Evolutionary conservation across 73 alveolate species (phyloP).

Genomic region (Uronychia setigera): DNA sequence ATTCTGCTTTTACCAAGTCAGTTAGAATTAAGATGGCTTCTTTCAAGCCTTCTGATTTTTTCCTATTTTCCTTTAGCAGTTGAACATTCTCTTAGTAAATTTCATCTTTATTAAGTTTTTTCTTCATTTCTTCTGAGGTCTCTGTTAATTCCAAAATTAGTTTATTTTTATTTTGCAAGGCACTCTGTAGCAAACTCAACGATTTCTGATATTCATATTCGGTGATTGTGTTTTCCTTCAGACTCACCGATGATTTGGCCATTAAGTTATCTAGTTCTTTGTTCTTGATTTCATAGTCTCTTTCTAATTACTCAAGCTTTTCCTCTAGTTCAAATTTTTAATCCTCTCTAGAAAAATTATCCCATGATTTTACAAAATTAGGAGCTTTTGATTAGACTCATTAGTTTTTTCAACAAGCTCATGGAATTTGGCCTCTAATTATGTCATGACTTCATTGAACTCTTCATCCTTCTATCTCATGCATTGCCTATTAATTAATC

Average conservation of each 20-base stretch:
- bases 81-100: background rate
- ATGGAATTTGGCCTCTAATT: background rate
- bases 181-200: background rate
- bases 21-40: background rate
- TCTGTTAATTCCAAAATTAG: background rate
- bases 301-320: background rate
- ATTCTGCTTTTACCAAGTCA: background rate
- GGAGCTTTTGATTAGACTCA: background rate
- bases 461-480: background rate
- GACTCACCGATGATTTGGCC: background rate
- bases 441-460: background rate
- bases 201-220: background rate
- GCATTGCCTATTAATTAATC: background rate
- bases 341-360: background rate
- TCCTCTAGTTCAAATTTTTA: background rate
- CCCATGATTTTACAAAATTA: background rate
- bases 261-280: background rate
- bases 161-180: too few species aligned
- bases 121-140: background rate
- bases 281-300: background rate
- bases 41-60: background rate
- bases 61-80: background rate
- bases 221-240: background rate
- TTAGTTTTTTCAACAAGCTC: background rate
- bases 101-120: background rate